Base-by-base conservation (phyloP, 2,329 filamentous ascomycete species). In the Lecanosticta acicola region DNA sequence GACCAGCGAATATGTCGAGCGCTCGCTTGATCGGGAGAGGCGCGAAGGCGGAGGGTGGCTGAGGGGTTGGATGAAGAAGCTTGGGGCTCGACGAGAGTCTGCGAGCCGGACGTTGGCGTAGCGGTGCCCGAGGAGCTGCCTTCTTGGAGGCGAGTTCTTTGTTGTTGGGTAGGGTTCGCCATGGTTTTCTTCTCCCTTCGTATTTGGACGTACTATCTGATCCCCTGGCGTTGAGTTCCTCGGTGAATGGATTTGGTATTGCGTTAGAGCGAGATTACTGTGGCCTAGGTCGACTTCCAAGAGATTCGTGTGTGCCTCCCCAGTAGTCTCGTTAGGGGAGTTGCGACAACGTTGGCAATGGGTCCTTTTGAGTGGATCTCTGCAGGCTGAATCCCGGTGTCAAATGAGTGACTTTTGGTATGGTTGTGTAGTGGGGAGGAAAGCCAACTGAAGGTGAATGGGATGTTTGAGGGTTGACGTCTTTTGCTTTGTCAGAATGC, bases 1-100 rank as follows among this genome's bases (percentile, higher is more conserved):
- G 88, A 88, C 93, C 93, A 98, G 66, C 86, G 83, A 45, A 98
- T 93, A 39, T 80, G 81, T 42, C 83, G 76, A 14, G 72, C 66
- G 13, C 62, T 56, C 0, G 67, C 62, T 45, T 66, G 64, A 32
- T 53, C 52, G 14, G 53, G 49, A 4, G 48, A 45, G 10, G 56
- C 54, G 39, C 72, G 68, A 7, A 75, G 63, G 32, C 62, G 64
- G 4, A 68, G 59, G 8, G 65, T 66, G 13, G 49, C 58, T 32
- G 59, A 58, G 29, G 59, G 60, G n/a, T 46, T 47, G 17, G 58
- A 54, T 8, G 58, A 54, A 17, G 50, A 50, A 11, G 57, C 41
- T 39, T 55, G 43, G 29, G 60, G 61, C 38, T 56, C 50, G 19
- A 59, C 50, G 37, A 64, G 54, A 13, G 64, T 66, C 45, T 64